phyloP scores from a whole-genome alignment of 257 asterid species.

The Forsythia viridissima region DNA sequence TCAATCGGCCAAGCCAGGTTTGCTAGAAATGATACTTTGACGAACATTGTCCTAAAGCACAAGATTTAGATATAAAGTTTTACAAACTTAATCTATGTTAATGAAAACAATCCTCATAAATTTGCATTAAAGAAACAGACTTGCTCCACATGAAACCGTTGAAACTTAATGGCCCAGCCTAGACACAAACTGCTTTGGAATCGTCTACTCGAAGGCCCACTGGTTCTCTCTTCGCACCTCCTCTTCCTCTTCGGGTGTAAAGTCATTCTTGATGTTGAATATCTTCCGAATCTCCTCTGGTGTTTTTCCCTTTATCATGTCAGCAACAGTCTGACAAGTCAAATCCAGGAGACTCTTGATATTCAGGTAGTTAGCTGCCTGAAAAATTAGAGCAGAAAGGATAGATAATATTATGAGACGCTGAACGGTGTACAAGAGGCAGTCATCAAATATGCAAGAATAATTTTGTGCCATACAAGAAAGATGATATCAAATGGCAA shows the following conservation, averaged over 20 bases:
- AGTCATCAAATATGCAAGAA: neutral
- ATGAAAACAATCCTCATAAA: neutral
- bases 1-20: neutral
- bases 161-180: neutral
- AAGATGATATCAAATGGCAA: neutral
- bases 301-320: neutral
- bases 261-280: slow-evolving; percentile 4
- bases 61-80: neutral
- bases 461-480: too few relatives aligned
- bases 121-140: neutral
- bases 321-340: neutral
- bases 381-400: neutral
- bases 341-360: slow-evolving; percentile 2
- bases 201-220: slow-evolving; percentile 10
- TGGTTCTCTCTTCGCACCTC: slow-evolving; percentile 5
- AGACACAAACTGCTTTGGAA: neutral
- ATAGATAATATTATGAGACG: neutral
- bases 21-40: neutral
- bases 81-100: neutral
- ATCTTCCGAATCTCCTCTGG: neutral
- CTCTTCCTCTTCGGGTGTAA: slow-evolving; percentile 1
- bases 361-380: slow-evolving; percentile 14
- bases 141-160: neutral
- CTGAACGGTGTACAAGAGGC: neutral
- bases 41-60: neutral